These are phyloP conservation scores for Cydonia oblonga DNA, from an alignment of 331 rosid genomes.

Conservation along the genomic window DNA sequence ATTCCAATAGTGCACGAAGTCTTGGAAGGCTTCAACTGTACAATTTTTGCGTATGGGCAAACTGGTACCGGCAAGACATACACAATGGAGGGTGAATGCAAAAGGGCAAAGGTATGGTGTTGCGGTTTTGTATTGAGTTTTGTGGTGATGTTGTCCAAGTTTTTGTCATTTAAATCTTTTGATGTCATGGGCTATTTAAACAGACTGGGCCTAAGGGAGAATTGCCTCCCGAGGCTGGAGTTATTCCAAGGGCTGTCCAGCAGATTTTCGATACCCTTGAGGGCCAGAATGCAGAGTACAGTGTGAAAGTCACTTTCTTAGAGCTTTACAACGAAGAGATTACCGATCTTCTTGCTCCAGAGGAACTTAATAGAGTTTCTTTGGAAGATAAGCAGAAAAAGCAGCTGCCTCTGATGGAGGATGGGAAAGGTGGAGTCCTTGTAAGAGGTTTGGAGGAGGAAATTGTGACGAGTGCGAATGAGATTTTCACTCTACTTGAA, in stretches of 20 bases:
- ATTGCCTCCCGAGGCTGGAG: slow-evolving; percentile 77
- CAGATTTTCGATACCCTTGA: slow-evolving; percentile 87
- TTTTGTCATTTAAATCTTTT: neutral
- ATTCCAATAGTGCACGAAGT: slow-evolving; percentile 83
- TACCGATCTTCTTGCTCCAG: slow-evolving; percentile 87
- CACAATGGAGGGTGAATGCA: slow-evolving; percentile 52
- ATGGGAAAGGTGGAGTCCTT: slow-evolving; percentile 94
- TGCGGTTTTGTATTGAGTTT: neutral
- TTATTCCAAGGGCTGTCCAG: slow-evolving; percentile 78
- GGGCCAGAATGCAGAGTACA: slow-evolving; percentile 77
- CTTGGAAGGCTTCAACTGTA: slow-evolving; percentile 81
- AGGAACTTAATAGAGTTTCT: slow-evolving; percentile 47
- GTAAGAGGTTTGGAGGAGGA: slow-evolving; percentile 87
- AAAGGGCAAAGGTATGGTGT: slow-evolving; percentile 55
- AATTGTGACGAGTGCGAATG: slow-evolving; percentile 75
- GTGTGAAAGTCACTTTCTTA: slow-evolving; percentile 78
- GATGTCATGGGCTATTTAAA: neutral
- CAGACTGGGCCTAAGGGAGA: slow-evolving; percentile 86
- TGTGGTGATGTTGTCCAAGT: neutral
- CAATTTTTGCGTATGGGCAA: slow-evolving; percentile 94
- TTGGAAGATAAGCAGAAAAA: slow-evolving; percentile 79
- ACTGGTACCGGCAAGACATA: slow-evolving; percentile 63
- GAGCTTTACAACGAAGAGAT: slow-evolving; percentile 88
- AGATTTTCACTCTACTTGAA: slow-evolving; percentile 66
- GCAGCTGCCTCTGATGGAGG: slow-evolving; percentile 87